Base-by-base conservation (phyloP, 2,329 filamentous ascomycete species). In the Hypoxylon sp. region DNA sequence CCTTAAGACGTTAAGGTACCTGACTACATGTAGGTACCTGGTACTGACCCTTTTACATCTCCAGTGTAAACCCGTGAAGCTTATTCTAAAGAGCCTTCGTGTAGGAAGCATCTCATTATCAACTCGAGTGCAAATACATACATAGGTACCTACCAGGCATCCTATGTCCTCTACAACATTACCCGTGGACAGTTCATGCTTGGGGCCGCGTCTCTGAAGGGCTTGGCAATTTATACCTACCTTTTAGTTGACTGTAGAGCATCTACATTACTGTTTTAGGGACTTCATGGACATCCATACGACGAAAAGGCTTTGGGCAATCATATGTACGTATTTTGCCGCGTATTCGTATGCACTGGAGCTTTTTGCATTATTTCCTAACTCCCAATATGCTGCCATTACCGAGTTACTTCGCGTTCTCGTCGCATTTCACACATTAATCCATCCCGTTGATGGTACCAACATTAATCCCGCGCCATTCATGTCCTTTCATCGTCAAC, bases 361-460 rank as follows among this genome's bases (percentile, higher is more conserved):
- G 63, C 41, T 50, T 68, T 48, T 54, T 58, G 12, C 39, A 61
- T 63, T 69, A 63, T 37, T 54, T 61, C 53, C 57, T 19, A 60
- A 64, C 47, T 69, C 56, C 63, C 8, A 37, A 9, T 30, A 54
- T 66, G 43, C 60, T 59, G 19, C 45, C 51, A 61, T 62, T 55
- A 23, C 37, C 41, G 29, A 60, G 9, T 43, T 46, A 5, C 21
- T 9, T 37, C 39, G 48, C 39, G 25, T 59, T 47, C 54, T 55
- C 55, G 37, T 58, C 53, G 34, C 61, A 45, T 66, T 27, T 61
- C 59, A 59, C 32, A 48, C 47, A 68, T 63, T 68, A 41, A 41
- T 41, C 37, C 37, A 21, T 41, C 37, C 37, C 5, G 16, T n/a
- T 21, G 16, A 34, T 34, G 11, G 30, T 14, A 14, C 30, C 11